phyloP scores from a whole-genome alignment of 768 basidiomycete species.

The Boletellus emodensis region DNA sequence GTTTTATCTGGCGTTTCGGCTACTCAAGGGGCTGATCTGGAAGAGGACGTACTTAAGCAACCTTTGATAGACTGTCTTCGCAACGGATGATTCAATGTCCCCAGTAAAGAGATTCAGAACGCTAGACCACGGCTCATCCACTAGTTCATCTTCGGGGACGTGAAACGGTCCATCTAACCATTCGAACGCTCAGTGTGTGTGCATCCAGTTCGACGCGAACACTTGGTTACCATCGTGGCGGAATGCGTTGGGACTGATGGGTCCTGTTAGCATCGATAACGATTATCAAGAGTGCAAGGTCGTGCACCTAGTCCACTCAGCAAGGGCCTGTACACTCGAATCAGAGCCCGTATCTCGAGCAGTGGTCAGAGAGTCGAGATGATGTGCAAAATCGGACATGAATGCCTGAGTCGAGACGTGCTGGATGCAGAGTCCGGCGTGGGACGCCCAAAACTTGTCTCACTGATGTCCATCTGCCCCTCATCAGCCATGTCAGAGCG shows the following conservation, averaged over 20 bases:
- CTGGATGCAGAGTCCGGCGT: not conserved
- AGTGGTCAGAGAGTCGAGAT: constrained; percentile 22
- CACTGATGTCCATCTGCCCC: too few relatives aligned
- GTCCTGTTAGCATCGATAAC: constrained; percentile 13
- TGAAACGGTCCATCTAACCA: constrained; percentile 15
- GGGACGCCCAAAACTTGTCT: too few relatives aligned
- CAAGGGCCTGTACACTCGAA: constrained; percentile 11
- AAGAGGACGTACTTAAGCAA: constrained; percentile 14
- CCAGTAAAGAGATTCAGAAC: constrained; percentile 32
- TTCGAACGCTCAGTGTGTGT: constrained; percentile 3
- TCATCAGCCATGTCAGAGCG: too few relatives aligned
- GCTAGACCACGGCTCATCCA: constrained; percentile 25
- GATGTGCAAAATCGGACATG: constrained; percentile 22
- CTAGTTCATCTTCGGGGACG: constrained; percentile 7
- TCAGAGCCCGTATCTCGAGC: constrained; percentile 11
- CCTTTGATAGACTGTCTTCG: constrained; percentile 8
- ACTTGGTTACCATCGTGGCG: constrained; percentile 15
- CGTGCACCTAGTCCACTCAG: constrained; percentile 26
- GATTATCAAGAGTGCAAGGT: not conserved
- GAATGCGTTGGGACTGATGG: constrained; percentile 13
- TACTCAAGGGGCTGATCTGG: not conserved
- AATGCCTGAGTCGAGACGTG: not conserved
- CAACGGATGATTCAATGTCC: not conserved
- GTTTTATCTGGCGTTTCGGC: constrained; percentile 7
- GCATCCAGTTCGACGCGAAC: not conserved